Base-by-base conservation (phyloP, 2,329 filamentous ascomycete genomes). In the Pyrenochaeta sp. region DNA sequence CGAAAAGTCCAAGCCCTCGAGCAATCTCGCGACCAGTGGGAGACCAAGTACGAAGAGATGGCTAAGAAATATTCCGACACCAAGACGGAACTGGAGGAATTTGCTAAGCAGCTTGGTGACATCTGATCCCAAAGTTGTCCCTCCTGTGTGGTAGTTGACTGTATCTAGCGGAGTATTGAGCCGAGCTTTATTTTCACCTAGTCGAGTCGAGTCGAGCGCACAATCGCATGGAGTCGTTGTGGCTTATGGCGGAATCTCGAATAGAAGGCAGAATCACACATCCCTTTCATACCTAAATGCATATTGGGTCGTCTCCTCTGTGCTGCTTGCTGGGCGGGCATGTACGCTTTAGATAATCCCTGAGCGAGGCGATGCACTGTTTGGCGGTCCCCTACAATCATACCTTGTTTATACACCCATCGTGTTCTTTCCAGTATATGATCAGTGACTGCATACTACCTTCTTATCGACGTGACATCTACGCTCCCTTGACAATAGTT, bases 1-100 rank as follows among this genome's bases (percentile, higher is more conserved):
- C 95, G 95, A 83, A 98, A 98, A 86, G 95, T 98, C 72, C 92
- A 97, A 82, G 94, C 95, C 74, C 89, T 97, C 76, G 95, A 99
- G 84, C 85, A 88, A 76, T 88, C 93, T 79, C 91, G 92, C 74
- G 93, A 97, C 81, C 88, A 93, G 81, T 97, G 93, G 93, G 95
- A 98, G 85, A 79, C 86, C 81, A 98, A 99, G 86, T 98, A 96
- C 84, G 95, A 98, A 83, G 94, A 98, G 80, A 96, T 97, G 90
- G 81, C 90, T 72, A 91, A 93, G 88, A 96, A 97, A 84, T 91
- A 96, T 85, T 82, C 83, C 68, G 80, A 85, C 56, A 86, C 92
- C 72, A 89, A 96, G 86, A 94, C 94, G 86, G 93, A 97, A 79
- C 84, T 97, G 77, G 89, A 96, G 76, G 91, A 94, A 68, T 91